Evolutionary conservation across 352 stramenopile species (phyloP), one percentile per base, ranked within the genome.

Genomic region (Phytophthora meadii): DNA sequence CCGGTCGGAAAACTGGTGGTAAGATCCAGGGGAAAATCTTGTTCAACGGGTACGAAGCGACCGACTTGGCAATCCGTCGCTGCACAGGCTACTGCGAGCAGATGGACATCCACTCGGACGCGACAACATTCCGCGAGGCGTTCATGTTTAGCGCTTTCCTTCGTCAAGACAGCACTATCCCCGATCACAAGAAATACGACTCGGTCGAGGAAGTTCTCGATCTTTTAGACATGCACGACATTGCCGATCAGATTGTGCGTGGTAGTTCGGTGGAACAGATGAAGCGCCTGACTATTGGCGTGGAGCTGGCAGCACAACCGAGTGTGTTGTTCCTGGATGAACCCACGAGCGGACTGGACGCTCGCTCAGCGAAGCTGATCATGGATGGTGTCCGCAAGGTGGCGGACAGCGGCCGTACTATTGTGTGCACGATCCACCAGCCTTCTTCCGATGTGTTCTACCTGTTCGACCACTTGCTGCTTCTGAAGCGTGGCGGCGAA

Each of bases 351-450:
- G 91, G 91, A 8, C 53, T 98, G 15, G 92, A 97, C 61, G 81
- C 79, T 8, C 90, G 79, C 36, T 84, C 74, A 11, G 89, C 92
- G 5, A 82, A 94, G 41, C 64, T 90, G 40, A 65, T 97, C 17
- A 89, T 96, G 56, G 74, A 89, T 15, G 76, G 93, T 1, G 74
- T 97, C 11, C 86, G 91, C 46, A 92, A 93, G 58, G 77, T 97
- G 45, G 84, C 89, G 2, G 57, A 62, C 40, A 79, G 71, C 30
- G 87, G 88, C 3, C 61, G 77, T 4, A 92, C 81, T 15, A 80
- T 98, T 19, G 67, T 97, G 2, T 96, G 92, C 45, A 97, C 89
- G 27, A 98, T 98, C 68, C 92, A 98, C 67, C 92, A 98, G 70
- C 92, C 92, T 22, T 84, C 77, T n/a, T 89, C 79, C 2, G 84